These are phyloP conservation scores for Trypanosoma caninum DNA, from an alignment of 208 protist genomes.

Conservation along the genomic window DNA sequence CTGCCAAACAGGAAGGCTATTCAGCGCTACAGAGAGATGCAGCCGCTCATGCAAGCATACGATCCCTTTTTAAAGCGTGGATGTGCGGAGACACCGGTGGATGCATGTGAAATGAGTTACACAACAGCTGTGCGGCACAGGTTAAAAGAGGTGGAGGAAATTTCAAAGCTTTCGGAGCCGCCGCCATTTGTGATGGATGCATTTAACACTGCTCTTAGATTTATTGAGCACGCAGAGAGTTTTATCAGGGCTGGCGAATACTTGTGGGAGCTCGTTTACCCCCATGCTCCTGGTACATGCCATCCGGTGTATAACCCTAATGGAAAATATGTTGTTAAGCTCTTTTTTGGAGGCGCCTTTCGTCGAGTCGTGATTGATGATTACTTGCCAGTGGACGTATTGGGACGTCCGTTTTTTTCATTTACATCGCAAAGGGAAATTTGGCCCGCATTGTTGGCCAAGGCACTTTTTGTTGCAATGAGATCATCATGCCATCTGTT, in stretches of 20 bases:
- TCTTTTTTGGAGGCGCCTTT: slow-evolving; percentile 83
- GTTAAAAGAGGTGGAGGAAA: slow-evolving; percentile 61
- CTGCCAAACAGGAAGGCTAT: slow-evolving; percentile 33
- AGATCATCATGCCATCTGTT: slow-evolving; percentile 33
- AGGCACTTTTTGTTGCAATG: slow-evolving; percentile 78
- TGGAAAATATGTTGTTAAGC: slow-evolving; percentile 89
- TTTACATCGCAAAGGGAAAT: slow-evolving; percentile 74
- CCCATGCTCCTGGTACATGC: slow-evolving; percentile 68
- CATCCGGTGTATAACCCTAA: slow-evolving; percentile 91
- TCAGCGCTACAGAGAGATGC: slow-evolving; percentile 54
- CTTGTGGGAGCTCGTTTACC: slow-evolving; percentile 89
- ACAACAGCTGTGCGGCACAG: slow-evolving; percentile 79
- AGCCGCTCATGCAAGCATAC: slow-evolving; percentile 76
- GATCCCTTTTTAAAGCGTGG: slow-evolving; percentile 50
- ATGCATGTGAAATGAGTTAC: slow-evolving; percentile 71
- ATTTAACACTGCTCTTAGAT: slow-evolving; percentile 81
- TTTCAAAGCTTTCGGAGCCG: slow-evolving; percentile 47
- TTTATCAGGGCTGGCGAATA: slow-evolving; percentile 55
- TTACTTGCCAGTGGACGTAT: slow-evolving; percentile 74
- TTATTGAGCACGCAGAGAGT: slow-evolving; percentile 57
- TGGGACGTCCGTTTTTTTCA: slow-evolving; percentile 71
- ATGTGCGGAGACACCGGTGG: slow-evolving; percentile 60
- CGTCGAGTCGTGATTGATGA: slow-evolving; percentile 87
- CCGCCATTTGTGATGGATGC: slow-evolving; percentile 90
- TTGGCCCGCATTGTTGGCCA: slow-evolving; percentile 84